Conservation (phyloP, 371 early-diverging fungal genomes). For the Rhizomucor miehei region DNA sequence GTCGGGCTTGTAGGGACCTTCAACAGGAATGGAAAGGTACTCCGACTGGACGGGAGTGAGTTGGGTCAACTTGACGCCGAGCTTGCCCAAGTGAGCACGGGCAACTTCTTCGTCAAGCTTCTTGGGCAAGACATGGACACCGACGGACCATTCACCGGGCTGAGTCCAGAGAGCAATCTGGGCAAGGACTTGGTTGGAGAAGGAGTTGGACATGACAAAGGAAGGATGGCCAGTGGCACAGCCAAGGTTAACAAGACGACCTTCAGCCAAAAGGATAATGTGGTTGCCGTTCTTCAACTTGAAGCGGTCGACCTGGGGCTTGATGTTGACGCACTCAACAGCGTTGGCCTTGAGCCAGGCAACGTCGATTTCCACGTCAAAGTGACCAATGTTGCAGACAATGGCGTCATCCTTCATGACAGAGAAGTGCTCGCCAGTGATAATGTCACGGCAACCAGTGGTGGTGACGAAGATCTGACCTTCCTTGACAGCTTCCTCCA, state of each 20-base stretch:
- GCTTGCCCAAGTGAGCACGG: constrained; percentile 91
- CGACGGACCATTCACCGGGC: constrained; percentile 81
- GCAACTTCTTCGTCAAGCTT: constrained; percentile 99
- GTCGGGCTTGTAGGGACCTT: constrained; percentile 97
- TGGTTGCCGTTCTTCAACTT: constrained; percentile 90
- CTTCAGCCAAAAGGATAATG: constrained; percentile 96
- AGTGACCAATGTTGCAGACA: constrained; percentile 99
- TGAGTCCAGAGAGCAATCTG: constrained; percentile 99
- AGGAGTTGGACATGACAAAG: constrained; percentile 99
- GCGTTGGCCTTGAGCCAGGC: constrained; percentile 98
- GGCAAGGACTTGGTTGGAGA: constrained; percentile 98
- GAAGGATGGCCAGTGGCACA: constrained; percentile 99
- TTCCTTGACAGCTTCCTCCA: constrained; percentile 92
- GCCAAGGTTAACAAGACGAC: constrained; percentile 98
- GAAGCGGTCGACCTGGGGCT: constrained; percentile 99
- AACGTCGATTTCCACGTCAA: constrained; percentile 98
- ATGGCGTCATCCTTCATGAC: constrained; percentile 98
- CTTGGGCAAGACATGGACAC: constrained; percentile 99
- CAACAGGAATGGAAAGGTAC: constrained; percentile 82
- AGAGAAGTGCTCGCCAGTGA: constrained; percentile 88
- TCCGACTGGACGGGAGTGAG: constrained; percentile 75
- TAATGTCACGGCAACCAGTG: constrained; percentile 99
- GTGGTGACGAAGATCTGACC: constrained; percentile 98
- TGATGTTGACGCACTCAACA: constrained; percentile 86
- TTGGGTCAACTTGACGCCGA: constrained; percentile 90